These are phyloP conservation scores for Saccharum hybrid DNA, from an alignment of 202 grass and related monocot genomes.

Conservation along the genomic window DNA sequence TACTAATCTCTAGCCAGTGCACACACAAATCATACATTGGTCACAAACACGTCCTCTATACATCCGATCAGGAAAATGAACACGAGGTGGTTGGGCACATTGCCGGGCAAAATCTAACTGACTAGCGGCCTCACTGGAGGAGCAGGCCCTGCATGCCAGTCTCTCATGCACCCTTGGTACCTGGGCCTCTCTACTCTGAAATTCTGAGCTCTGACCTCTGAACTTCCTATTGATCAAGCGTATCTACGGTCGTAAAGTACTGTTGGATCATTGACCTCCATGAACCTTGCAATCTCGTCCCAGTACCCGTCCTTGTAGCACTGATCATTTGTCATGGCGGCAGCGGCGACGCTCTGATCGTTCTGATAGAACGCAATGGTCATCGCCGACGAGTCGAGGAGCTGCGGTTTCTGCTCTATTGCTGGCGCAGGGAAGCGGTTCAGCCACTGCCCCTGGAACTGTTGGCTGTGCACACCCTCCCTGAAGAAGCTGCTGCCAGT, in stretches of 20 bases:
- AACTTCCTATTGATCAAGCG: constrained; percentile 37
- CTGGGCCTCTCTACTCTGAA: constrained; percentile 13
- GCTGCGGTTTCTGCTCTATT: constrained; percentile 45
- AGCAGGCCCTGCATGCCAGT: constrained; percentile 26
- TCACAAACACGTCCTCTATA: background rate
- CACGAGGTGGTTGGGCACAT: background rate
- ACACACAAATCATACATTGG: constrained; percentile 17
- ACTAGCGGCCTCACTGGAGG: constrained; percentile 16
- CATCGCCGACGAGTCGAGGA: constrained; percentile 14
- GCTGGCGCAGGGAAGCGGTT: constrained; percentile 13
- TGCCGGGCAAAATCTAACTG: constrained; percentile 20
- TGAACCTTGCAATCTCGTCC: constrained; percentile 74
- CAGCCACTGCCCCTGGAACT: constrained; percentile 54
- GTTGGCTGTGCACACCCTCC: constrained; percentile 44
- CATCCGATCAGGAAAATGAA: background rate
- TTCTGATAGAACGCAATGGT: constrained; percentile 43
- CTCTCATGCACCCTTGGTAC: background rate
- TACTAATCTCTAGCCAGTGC: constrained; percentile 7
- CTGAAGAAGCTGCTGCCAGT: constrained; percentile 28
- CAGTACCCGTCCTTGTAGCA: constrained; percentile 60
- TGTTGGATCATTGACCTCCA: constrained; percentile 61
- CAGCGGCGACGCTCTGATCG: constrained; percentile 21
- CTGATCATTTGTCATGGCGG: constrained; percentile 3
- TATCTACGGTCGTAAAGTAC: constrained; percentile 54
- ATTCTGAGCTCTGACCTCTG: background rate